phyloP scores from a whole-genome alignment of 140 eudicot species.

The Cichorium intybus region DNA sequence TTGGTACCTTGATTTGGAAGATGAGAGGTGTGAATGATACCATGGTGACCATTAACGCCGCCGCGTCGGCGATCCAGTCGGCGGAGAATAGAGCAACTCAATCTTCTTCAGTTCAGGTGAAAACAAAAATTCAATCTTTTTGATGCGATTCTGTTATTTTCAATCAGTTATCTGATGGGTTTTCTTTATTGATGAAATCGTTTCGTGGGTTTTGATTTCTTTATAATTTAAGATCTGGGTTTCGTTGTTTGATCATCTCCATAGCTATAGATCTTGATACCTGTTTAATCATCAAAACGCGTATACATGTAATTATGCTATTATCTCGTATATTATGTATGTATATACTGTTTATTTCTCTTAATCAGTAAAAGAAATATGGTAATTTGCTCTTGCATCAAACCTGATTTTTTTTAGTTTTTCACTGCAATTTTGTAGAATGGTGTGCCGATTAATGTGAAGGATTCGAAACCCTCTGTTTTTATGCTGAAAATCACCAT shows the following conservation, averaged over 20 bases:
- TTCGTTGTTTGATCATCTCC: constrained; percentile 18
- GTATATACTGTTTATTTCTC: not conserved
- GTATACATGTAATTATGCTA: not conserved
- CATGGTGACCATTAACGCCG: constrained; percentile 80
- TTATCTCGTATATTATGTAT: not conserved
- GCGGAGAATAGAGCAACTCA: constrained; percentile 66
- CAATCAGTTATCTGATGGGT: constrained; percentile 15
- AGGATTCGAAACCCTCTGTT: too few species aligned
- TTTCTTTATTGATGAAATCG: constrained; percentile 2
- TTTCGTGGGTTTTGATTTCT: constrained; percentile 14
- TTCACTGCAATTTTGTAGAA: not conserved
- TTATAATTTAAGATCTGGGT: constrained; percentile 31
- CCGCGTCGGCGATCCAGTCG: constrained; percentile 80
- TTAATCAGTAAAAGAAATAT: not conserved
- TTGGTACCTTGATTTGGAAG: constrained; percentile 17
- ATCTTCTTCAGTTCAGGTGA: constrained; percentile 63
- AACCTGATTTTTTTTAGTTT: not conserved
- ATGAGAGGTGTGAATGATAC: constrained; percentile 54
- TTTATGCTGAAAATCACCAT: not conserved
- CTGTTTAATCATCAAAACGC: not conserved
- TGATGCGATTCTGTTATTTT: constrained; percentile 5
- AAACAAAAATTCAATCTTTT: constrained; percentile 6
- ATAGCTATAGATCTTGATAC: constrained; percentile 21
- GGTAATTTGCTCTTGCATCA: constrained; percentile 1
- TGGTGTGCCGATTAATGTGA: constrained; percentile 1